Conservation (phyloP, 805 yeast species). For the Candida xiaguanensis region DNA sequence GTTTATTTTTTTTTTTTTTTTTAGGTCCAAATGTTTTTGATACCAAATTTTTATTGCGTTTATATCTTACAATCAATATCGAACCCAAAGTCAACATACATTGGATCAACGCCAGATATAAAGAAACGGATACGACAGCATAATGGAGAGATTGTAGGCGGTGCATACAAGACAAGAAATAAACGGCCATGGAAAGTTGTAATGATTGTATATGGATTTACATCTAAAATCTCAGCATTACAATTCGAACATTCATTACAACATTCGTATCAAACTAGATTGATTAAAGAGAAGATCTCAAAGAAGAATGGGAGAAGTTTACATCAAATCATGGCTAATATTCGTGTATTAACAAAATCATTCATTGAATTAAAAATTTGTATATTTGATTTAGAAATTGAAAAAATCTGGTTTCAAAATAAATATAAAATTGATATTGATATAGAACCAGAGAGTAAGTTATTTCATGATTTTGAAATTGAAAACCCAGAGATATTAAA, state of each 20-base stretch:
- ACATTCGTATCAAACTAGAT: slow-evolving; percentile 64
- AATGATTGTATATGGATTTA: slow-evolving; percentile 65
- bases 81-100: slow-evolving; percentile 58
- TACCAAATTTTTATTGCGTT: slow-evolving; percentile 55
- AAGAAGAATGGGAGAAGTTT: slow-evolving; percentile 33
- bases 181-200: slow-evolving; percentile 75
- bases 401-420: slow-evolving; percentile 32
- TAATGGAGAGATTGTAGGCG: slow-evolving; percentile 67
- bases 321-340: slow-evolving; percentile 46
- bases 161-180: slow-evolving; percentile 65
- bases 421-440: slow-evolving; percentile 22
- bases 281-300: slow-evolving; percentile 44
- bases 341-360: slow-evolving; percentile 41
- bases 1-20: not conserved
- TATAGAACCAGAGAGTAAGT: slow-evolving; percentile 15
- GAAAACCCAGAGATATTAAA: slow-evolving; percentile 7
- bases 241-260: slow-evolving; percentile 87
- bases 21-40: not conserved
- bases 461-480: slow-evolving; percentile 6
- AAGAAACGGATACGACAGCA: slow-evolving; percentile 66
- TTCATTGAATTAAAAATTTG: slow-evolving; percentile 39
- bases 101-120: slow-evolving; percentile 84
- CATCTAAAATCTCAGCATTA: slow-evolving; percentile 62
- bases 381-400: slow-evolving; percentile 35
- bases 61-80: slow-evolving; percentile 62